Evolutionary conservation across 176 grass and related monocot genomes (phyloP).

Genomic region (Aegilops tauschii): DNA sequence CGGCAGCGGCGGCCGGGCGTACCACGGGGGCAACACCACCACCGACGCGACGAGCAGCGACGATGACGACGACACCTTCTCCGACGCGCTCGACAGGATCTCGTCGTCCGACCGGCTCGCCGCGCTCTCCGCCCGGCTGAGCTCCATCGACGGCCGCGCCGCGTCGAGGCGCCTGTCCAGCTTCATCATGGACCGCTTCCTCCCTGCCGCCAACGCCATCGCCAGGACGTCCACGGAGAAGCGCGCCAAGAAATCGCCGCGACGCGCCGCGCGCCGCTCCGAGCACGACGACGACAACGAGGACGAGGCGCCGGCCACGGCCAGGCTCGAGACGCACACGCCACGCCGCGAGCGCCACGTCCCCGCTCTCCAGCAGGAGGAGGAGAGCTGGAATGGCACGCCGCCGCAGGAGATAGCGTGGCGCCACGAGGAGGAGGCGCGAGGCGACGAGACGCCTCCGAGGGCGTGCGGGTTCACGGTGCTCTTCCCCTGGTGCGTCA

Average conservation of each 20-base stretch:
- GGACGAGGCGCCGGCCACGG: background rate
- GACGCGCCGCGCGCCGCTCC: slow-evolving; percentile 5
- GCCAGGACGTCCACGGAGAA: slow-evolving; percentile 60
- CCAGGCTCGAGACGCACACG: background rate
- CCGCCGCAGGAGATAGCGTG: background rate
- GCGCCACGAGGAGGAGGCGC: slow-evolving; percentile 11
- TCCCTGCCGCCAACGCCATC: slow-evolving; percentile 75
- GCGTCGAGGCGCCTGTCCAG: slow-evolving; percentile 51
- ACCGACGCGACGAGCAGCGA: slow-evolving; percentile 48
- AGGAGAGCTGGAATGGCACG: background rate
- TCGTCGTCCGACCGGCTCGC: slow-evolving; percentile 70
- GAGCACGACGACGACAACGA: slow-evolving; percentile 9
- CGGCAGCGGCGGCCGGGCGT: background rate
- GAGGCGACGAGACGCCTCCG: slow-evolving; percentile 27
- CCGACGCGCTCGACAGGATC: slow-evolving; percentile 59
- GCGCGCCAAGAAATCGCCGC: slow-evolving; percentile 19
- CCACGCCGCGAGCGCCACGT: background rate
- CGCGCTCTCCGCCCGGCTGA: slow-evolving; percentile 57
- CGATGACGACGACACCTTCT: slow-evolving; percentile 40
- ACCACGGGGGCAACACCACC: slow-evolving; percentile 13
- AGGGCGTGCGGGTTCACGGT: slow-evolving; percentile 64
- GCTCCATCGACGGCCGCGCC: slow-evolving; percentile 59
- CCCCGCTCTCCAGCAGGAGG: background rate
- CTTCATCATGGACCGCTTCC: slow-evolving; percentile 96
- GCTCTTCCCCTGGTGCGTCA: slow-evolving; percentile 78